A percentile compares a stretch with the other conserved stretches of the same genome.
Conservation (phyloP, 345 rosid species). For the Rhizophora mangle region DNA sequence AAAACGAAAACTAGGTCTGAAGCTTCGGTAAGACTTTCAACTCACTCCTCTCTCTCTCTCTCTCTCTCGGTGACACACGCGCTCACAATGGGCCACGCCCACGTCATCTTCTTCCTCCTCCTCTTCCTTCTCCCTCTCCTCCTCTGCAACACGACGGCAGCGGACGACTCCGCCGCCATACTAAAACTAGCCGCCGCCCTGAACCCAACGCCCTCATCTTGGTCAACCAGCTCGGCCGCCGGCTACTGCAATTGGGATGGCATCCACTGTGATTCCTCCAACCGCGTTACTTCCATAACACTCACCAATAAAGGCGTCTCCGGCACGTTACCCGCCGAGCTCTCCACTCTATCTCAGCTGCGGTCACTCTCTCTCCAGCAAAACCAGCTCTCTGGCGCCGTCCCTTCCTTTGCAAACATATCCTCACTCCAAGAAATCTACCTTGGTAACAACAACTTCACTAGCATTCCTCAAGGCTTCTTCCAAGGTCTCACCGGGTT, state of each 20-base stretch:
- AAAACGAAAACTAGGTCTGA: too few species aligned
- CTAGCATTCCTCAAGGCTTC: slow-evolving; percentile 45
- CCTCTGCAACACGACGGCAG: slow-evolving; percentile 18
- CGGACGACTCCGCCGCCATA: slow-evolving; percentile 54
- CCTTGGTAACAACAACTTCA: slow-evolving; percentile 53
- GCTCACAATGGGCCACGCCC: neutral
- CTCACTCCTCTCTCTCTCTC: neutral
- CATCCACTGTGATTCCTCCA: slow-evolving; percentile 42
- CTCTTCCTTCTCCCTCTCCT: slow-evolving; percentile 13
- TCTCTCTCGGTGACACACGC: too few species aligned
- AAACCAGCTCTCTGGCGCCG: slow-evolving; percentile 50
- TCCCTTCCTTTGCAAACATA: slow-evolving; percentile 60
- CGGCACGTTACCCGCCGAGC: slow-evolving; percentile 48
- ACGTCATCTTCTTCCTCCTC: neutral
- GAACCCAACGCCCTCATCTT: slow-evolving; percentile 43
- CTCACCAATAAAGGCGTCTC: slow-evolving; percentile 34
- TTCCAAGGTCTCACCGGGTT: slow-evolving; percentile 59
- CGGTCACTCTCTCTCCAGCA: slow-evolving; percentile 38
- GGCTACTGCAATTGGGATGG: slow-evolving; percentile 58
- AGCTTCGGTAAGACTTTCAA: too few species aligned
- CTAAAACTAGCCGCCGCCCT: slow-evolving; percentile 44
- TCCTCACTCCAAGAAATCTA: slow-evolving; percentile 41
- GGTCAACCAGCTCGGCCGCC: slow-evolving; percentile 43
- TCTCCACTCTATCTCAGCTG: slow-evolving; percentile 57
- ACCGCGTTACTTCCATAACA: slow-evolving; percentile 43